A percentile compares a stretch with the other conserved stretches of the same genome.
Conservation (phyloP, 495 filamentous ascomycete genomes). For the Penicillium alfredii region DNA sequence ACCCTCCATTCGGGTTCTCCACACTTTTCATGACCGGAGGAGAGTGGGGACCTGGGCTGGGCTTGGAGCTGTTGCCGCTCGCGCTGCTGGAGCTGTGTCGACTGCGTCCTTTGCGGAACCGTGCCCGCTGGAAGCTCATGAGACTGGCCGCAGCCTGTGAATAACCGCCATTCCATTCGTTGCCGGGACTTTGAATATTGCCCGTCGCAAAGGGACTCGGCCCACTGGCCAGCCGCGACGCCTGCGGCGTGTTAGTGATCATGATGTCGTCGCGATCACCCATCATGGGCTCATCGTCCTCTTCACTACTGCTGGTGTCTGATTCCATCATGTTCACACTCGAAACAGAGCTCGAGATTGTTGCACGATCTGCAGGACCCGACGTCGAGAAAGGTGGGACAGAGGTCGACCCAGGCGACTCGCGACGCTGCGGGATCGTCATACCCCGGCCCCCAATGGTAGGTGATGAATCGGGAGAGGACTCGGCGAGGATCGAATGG, state of each 20-base stretch:
- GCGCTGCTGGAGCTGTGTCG: constrained; percentile 65
- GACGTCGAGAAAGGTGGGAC: constrained; percentile 36
- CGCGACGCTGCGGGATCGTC: constrained; percentile 63
- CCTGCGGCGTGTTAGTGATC: constrained; percentile 55
- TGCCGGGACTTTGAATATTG: constrained; percentile 43
- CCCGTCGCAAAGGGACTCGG: constrained; percentile 44
- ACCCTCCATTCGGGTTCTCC: constrained; percentile 43
- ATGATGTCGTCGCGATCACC: constrained; percentile 74
- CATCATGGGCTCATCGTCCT: constrained; percentile 73
- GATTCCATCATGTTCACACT: constrained; percentile 75
- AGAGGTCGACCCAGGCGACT: constrained; percentile 40
- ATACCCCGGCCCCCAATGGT: constrained; percentile 74
- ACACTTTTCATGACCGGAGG: constrained; percentile 60
- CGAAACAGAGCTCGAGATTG: constrained; percentile 77
- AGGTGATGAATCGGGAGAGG: constrained; percentile 91
- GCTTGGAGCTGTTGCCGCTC: constrained; percentile 64
- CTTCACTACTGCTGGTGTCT: constrained; percentile 68
- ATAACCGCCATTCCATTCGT: constrained; percentile 53
- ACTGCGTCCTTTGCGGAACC: constrained; percentile 50
- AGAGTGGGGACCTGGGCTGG: constrained; percentile 57
- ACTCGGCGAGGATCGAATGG: constrained; percentile 87
- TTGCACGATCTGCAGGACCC: constrained; percentile 55
- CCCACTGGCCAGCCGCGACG: constrained; percentile 30
- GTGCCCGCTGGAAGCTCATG: constrained; percentile 68
- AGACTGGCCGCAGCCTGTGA: constrained; percentile 66